Evolutionary conservation across 768 basidiomycete genomes (phyloP).

Genomic region (Amanita exitialis): DNA sequence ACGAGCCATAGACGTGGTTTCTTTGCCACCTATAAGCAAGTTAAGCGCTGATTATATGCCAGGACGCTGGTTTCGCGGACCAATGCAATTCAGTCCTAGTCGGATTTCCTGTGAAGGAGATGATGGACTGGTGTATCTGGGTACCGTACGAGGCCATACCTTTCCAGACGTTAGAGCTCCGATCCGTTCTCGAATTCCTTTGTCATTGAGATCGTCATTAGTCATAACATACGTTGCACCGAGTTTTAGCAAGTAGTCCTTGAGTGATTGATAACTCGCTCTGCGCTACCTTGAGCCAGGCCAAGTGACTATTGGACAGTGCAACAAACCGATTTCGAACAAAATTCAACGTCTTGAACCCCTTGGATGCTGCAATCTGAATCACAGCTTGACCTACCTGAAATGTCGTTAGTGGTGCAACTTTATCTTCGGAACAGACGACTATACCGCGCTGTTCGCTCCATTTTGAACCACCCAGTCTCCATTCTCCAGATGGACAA

Average conservation of each 20-base stretch:
- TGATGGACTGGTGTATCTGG: not conserved
- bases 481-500: slow-evolving; percentile 49
- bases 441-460: slow-evolving; percentile 64
- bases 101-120: slow-evolving; percentile 23
- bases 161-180: slow-evolving; percentile 57
- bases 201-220: slow-evolving; percentile 63
- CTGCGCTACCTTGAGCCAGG: slow-evolving; percentile 20
- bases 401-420: not conserved
- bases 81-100: slow-evolving; percentile 43
- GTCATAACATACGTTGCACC: slow-evolving; percentile 75
- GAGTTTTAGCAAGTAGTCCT: slow-evolving; percentile 38
- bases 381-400: slow-evolving; percentile 82
- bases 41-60: not conserved
- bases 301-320: not conserved
- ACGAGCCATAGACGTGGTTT: slow-evolving; percentile 60
- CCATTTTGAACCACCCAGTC: slow-evolving; percentile 86
- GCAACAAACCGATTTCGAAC: slow-evolving; percentile 54
- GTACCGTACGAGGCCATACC: slow-evolving; percentile 22
- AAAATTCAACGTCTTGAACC: slow-evolving; percentile 73
- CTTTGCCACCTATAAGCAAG: slow-evolving; percentile 36
- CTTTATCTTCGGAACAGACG: slow-evolving; percentile 14
- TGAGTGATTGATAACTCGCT: slow-evolving; percentile 41
- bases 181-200: slow-evolving; percentile 38
- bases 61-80: slow-evolving; percentile 12
- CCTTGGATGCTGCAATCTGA: slow-evolving; percentile 66